phyloP scores from a whole-genome alignment of 1,139 yeast species.

The Scheffersomyces quercinus region DNA sequence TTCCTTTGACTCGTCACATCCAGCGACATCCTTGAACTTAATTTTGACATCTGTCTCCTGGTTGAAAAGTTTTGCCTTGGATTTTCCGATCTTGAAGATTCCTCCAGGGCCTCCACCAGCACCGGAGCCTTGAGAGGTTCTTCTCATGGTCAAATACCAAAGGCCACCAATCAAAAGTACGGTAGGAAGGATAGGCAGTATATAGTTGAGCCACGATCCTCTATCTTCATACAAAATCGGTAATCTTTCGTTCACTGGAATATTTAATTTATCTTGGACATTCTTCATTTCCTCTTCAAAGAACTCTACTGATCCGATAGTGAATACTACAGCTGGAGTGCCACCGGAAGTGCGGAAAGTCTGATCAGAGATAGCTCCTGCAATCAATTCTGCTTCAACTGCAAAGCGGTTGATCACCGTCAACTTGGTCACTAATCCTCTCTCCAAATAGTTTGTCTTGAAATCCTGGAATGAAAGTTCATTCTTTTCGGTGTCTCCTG shows the following conservation, averaged over 20 bases:
- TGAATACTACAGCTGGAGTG: slow-evolving; percentile 54
- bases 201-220: slow-evolving; percentile 55
- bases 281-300: slow-evolving; percentile 68
- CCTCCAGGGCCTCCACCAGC: slow-evolving; percentile 58
- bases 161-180: slow-evolving; percentile 69
- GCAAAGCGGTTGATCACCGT: slow-evolving; percentile 72
- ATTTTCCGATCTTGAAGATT: slow-evolving; percentile 62
- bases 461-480: slow-evolving; percentile 89
- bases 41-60: slow-evolving; percentile 71
- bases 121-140: slow-evolving; percentile 47
- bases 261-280: slow-evolving; percentile 61
- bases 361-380: slow-evolving; percentile 50
- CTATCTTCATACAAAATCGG: slow-evolving; percentile 67
- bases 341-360: slow-evolving; percentile 39
- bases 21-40: slow-evolving; percentile 79
- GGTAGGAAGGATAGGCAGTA: slow-evolving; percentile 69
- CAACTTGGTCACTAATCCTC: slow-evolving; percentile 77
- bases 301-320: slow-evolving; percentile 71
- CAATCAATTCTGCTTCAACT: slow-evolving; percentile 76
- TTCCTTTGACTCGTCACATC: slow-evolving; percentile 80
- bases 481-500: slow-evolving; percentile 21
- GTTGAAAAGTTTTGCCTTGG: slow-evolving; percentile 70
- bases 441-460: slow-evolving; percentile 76
- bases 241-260: slow-evolving; percentile 59
- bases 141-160: slow-evolving; percentile 64